These are phyloP conservation scores for Lactarius psammicola DNA, from an alignment of 768 basidiomycete species.

Conservation along the genomic window DNA sequence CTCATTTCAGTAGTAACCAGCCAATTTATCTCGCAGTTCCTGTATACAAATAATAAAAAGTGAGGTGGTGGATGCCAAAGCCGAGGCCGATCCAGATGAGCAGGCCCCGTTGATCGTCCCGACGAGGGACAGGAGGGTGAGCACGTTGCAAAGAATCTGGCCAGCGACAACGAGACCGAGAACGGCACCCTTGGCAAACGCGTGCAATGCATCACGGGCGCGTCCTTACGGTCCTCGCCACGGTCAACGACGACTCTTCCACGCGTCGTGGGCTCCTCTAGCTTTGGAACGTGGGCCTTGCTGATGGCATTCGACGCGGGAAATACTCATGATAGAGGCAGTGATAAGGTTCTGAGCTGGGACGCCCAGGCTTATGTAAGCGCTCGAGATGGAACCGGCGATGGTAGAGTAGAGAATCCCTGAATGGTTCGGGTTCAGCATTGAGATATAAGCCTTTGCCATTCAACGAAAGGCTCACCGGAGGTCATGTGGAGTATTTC, in stretches of 20 bases:
- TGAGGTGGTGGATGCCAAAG: constrained; percentile 79
- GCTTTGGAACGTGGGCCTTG: constrained; percentile 82
- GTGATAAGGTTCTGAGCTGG: constrained; percentile 80
- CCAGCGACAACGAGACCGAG: constrained; percentile 87
- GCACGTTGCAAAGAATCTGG: constrained; percentile 84
- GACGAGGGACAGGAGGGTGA: constrained; percentile 82
- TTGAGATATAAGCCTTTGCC: not conserved
- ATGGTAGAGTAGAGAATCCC: constrained; percentile 91
- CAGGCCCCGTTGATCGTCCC: constrained; percentile 77
- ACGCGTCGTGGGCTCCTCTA: constrained; percentile 82
- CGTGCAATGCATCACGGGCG: constrained; percentile 77
- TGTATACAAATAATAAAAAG: no score
- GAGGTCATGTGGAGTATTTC: constrained; percentile 93
- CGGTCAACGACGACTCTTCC: constrained; percentile 79
- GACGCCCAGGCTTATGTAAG: constrained; percentile 78
- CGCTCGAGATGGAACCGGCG: constrained; percentile 83
- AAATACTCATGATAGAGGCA: constrained; percentile 91
- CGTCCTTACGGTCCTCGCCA: constrained; percentile 53
- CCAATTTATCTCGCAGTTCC: no score
- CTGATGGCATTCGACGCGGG: constrained; percentile 94
- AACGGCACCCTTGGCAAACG: constrained; percentile 80
- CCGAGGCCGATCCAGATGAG: constrained; percentile 88
- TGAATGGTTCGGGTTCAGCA: constrained; percentile 5
- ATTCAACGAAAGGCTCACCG: constrained; percentile 40
- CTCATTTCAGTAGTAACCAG: no score